These are phyloP conservation scores for Candida patagonica DNA, from an alignment of 805 yeast genomes.

Conservation along the genomic window DNA sequence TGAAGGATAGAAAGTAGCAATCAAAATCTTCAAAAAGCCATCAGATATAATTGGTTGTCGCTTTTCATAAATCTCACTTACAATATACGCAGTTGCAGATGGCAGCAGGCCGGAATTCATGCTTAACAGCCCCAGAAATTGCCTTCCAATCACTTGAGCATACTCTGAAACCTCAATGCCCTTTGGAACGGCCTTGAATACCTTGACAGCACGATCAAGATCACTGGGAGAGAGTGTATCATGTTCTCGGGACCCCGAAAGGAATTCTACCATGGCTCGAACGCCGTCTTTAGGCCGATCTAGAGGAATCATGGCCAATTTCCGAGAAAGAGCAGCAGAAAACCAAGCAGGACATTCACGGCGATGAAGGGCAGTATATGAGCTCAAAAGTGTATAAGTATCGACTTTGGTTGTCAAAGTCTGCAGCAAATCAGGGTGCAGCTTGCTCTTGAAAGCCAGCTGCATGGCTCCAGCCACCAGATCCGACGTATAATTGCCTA, in stretches of 20 bases:
- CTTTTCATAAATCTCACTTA: conserved; percentile 32
- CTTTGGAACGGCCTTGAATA: conserved; percentile 57
- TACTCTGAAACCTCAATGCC: conserved; percentile 40
- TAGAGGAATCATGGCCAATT: conserved; percentile 47
- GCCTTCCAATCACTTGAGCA: conserved; percentile 50
- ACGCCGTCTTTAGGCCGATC: conserved; percentile 60
- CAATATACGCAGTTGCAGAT: conserved; percentile 42
- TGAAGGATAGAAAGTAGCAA: background rate
- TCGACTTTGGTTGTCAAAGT: conserved; percentile 19
- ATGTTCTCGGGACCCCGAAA: conserved; percentile 65
- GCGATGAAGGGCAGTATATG: conserved; percentile 49
- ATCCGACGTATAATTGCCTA: conserved; percentile 24
- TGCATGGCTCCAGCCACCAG: conserved; percentile 21
- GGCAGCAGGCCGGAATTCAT: conserved; percentile 45
- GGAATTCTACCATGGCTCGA: conserved; percentile 60
- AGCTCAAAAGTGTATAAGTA: conserved; percentile 57
- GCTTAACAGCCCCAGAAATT: conserved; percentile 47
- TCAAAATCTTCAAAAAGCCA: conserved; percentile 31
- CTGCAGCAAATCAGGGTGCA: conserved; percentile 1
- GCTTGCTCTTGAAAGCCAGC: conserved; percentile 8
- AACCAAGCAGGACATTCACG: conserved; percentile 40
- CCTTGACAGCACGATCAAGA: conserved; percentile 53
- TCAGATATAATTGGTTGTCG: conserved; percentile 34
- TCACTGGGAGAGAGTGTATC: conserved; percentile 61
- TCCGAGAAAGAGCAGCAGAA: conserved; percentile 36